A percentile compares a stretch with the other conserved stretches of the same genome.
These are phyloP conservation scores for Cadophora malorum DNA, from an alignment of 2,329 filamentous ascomycete genomes.

Conservation along the genomic window DNA sequence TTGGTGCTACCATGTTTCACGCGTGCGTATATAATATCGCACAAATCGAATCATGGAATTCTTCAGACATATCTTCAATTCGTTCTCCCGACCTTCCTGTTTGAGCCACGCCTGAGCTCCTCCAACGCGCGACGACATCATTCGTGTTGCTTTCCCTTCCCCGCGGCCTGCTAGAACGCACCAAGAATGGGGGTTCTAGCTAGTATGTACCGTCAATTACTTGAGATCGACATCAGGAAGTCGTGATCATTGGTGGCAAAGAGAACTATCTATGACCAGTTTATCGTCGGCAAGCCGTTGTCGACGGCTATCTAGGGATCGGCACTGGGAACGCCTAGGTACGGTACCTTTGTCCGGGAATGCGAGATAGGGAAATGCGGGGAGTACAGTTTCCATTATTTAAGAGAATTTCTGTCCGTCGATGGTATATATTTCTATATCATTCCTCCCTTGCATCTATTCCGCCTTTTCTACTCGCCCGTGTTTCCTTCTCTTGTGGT, in stretches of 20 bases:
- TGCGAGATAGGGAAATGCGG: background rate
- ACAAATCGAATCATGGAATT: background rate
- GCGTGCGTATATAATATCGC: background rate
- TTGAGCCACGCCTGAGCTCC: background rate
- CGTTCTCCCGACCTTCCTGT: background rate
- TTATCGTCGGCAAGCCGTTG: background rate
- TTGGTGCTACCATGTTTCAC: no score
- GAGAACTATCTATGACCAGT: background rate
- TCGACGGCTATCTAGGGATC: background rate
- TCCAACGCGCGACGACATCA: background rate
- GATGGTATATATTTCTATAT: background rate
- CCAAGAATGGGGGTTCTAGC: constrained; percentile 10
- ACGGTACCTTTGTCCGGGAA: no score
- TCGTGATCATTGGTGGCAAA: background rate
- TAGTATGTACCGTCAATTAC: background rate
- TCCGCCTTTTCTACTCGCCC: background rate
- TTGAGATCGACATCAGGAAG: background rate
- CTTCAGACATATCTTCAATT: background rate
- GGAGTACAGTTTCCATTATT: constrained; percentile 4
- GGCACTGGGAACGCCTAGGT: background rate
- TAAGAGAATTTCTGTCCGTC: background rate
- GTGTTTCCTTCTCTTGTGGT: background rate
- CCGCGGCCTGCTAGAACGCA: background rate
- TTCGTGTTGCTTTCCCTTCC: background rate
- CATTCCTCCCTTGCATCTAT: background rate